Conservation (phyloP, 768 basidiomycete species). For the Lactarius trivialis region DNA sequence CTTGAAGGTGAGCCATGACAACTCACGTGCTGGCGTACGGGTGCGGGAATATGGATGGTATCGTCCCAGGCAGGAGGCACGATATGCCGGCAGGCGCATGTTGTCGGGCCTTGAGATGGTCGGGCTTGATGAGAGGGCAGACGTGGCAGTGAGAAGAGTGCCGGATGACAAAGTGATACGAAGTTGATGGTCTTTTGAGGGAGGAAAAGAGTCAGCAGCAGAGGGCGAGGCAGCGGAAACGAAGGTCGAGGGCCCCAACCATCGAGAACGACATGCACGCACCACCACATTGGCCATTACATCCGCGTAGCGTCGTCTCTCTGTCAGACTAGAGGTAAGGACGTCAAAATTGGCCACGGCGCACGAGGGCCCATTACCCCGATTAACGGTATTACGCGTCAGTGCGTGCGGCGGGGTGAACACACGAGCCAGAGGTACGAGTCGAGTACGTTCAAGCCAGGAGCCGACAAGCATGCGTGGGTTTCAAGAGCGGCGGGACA, state of each 20-base stretch:
- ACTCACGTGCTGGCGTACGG: conserved; percentile 8
- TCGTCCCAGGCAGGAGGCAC: conserved; percentile 14
- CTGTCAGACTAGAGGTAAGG: neutral
- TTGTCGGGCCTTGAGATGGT: conserved; percentile 3
- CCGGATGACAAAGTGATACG: neutral
- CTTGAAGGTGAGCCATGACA: neutral
- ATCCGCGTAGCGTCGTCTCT: neutral
- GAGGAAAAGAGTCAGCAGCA: conserved; percentile 1
- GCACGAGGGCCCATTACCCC: neutral
- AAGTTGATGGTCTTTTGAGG: neutral
- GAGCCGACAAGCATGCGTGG: too few species aligned
- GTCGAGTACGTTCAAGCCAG: too few species aligned
- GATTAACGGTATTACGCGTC: neutral
- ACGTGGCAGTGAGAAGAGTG: conserved; percentile 1
- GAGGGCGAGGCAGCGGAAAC: too few species aligned
- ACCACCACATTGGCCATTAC: neutral
- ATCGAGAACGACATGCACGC: conserved; percentile 2
- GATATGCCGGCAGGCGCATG: conserved; percentile 20
- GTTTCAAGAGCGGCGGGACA: too few species aligned
- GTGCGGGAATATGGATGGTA: too few species aligned
- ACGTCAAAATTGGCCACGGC: neutral
- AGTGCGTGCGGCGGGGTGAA: neutral
- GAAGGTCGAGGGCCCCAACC: neutral
- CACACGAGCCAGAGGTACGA: too few species aligned
- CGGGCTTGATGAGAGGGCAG: neutral